A percentile compares a stretch with the other conserved stretches of the same genome.
phyloP scores from a whole-genome alignment of 1,284 basidiomycete genomes.

The Entoloma clypeatum region DNA sequence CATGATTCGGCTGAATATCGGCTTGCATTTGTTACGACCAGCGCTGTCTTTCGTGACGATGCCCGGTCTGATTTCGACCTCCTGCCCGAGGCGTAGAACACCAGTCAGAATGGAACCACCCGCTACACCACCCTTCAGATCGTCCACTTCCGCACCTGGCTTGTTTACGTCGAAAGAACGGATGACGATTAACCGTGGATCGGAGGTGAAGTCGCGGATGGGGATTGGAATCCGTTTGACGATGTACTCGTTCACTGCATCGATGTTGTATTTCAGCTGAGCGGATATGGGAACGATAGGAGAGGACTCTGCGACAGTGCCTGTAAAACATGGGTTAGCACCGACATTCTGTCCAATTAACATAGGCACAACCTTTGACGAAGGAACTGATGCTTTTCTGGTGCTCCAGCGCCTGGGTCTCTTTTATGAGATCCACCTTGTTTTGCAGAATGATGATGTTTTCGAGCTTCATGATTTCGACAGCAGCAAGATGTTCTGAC shows the following conservation, averaged over 20 bases:
- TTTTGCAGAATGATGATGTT: constrained; percentile 99
- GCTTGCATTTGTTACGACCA: constrained; percentile 89
- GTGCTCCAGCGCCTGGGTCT: constrained; percentile 87
- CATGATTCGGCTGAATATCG: constrained; percentile 91
- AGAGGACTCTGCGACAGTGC: constrained; percentile 94
- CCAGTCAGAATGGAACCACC: constrained; percentile 95
- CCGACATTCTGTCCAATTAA: neutral
- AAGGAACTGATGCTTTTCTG: constrained; percentile 91
- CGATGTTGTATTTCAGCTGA: constrained; percentile 98
- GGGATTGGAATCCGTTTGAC: constrained; percentile 96
- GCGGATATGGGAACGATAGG: constrained; percentile 99
- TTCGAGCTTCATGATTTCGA: constrained; percentile 99
- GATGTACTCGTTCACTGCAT: constrained; percentile 99
- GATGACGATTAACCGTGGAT: constrained; percentile 95
- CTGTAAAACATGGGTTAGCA: constrained; percentile 35
- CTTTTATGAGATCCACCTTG: constrained; percentile 95
- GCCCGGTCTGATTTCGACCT: constrained; percentile 97
- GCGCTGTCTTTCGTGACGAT: constrained; percentile 95
- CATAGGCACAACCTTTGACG: constrained; percentile 70
- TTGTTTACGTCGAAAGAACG: constrained; percentile 99
- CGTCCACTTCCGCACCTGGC: constrained; percentile 94
- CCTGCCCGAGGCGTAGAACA: constrained; percentile 86
- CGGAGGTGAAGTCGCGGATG: constrained; percentile 86
- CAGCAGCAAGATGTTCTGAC: constrained; percentile 95
- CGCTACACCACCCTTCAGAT: constrained; percentile 97